A percentile compares a stretch with the other conserved stretches of the same genome.
These are phyloP conservation scores for Fusarium napiforme DNA, from an alignment of 2,329 filamentous ascomycete genomes.

Conservation along the genomic window DNA sequence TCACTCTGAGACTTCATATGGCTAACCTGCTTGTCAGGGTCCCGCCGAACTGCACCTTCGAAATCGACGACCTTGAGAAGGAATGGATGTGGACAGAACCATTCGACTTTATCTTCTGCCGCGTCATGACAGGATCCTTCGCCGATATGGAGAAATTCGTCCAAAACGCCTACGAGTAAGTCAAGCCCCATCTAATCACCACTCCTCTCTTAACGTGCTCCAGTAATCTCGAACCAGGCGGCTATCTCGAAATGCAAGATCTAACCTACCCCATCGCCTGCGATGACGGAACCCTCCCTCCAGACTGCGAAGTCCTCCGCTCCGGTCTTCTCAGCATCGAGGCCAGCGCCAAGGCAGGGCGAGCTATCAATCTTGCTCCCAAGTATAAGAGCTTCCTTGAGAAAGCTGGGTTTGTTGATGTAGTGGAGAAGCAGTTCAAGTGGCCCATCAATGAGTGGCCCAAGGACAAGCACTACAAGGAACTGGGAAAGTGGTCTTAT, in stretches of 20 bases:
- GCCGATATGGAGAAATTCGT: slow-evolving; percentile 9
- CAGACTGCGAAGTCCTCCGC: not conserved
- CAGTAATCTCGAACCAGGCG: not conserved
- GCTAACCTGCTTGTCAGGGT: not conserved
- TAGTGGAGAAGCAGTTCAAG: not conserved
- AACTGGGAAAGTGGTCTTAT: slow-evolving; percentile 14
- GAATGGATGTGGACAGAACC: slow-evolving; percentile 11
- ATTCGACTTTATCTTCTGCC: slow-evolving; percentile 9
- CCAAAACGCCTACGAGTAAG: not conserved
- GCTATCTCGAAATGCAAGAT: slow-evolving; percentile 16
- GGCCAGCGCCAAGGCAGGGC: slow-evolving; percentile 8
- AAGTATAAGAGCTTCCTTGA: slow-evolving; percentile 9
- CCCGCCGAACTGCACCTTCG: not conserved
- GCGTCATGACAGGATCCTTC: slow-evolving; percentile 13
- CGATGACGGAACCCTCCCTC: not conserved
- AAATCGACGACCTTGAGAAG: slow-evolving; percentile 11
- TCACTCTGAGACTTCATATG: accelerated
- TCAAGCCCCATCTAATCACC: accelerated
- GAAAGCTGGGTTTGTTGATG: not conserved
- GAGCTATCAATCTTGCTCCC: not conserved
- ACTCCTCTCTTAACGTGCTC: accelerated
- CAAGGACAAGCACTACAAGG: slow-evolving; percentile 23
- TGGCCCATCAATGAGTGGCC: slow-evolving; percentile 28
- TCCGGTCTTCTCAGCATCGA: not conserved
- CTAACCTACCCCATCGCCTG: slow-evolving; percentile 15